Conservation (phyloP, 768 basidiomycete genomes). For the Phaeotremella skinneri region DNA sequence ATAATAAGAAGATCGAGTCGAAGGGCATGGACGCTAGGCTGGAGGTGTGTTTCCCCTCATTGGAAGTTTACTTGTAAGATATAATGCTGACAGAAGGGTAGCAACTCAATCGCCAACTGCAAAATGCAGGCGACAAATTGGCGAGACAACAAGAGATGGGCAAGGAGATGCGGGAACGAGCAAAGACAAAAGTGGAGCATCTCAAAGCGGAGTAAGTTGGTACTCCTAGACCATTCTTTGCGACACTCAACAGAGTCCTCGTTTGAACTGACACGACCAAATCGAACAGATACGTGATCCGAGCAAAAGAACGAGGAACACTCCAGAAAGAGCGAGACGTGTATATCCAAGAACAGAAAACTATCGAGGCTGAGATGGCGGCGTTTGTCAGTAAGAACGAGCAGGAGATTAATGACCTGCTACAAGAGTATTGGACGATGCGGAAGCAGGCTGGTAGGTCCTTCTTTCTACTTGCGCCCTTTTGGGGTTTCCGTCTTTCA, state of each 20-base stretch:
- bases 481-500: not conserved
- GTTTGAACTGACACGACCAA: not conserved
- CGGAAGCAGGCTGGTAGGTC: slow-evolving; percentile 43
- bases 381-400: slow-evolving; percentile 58
- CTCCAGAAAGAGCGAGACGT: slow-evolving; percentile 36
- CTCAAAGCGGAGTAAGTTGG: slow-evolving; percentile 75
- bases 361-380: slow-evolving; percentile 66
- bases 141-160: slow-evolving; percentile 73
- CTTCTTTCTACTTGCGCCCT: not conserved
- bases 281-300: slow-evolving; percentile 56
- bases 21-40: slow-evolving; percentile 66
- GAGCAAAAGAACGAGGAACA: slow-evolving; percentile 32
- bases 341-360: slow-evolving; percentile 66
- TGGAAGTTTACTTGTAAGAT: not conserved
- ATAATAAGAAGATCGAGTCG: slow-evolving; percentile 68
- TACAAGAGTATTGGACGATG: slow-evolving; percentile 65
- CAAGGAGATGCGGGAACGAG: slow-evolving; percentile 73
- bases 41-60: slow-evolving; percentile 57
- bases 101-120: slow-evolving; percentile 76
- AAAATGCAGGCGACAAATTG: slow-evolving; percentile 78
- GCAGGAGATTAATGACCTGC: slow-evolving; percentile 71
- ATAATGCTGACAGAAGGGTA: slow-evolving; percentile 46
- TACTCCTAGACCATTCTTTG: slow-evolving; percentile 57
- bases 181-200: slow-evolving; percentile 69
- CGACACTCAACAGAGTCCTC: not conserved